Conservation (phyloP, 768 basidiomycete species). For the Leccinum variicolor region DNA sequence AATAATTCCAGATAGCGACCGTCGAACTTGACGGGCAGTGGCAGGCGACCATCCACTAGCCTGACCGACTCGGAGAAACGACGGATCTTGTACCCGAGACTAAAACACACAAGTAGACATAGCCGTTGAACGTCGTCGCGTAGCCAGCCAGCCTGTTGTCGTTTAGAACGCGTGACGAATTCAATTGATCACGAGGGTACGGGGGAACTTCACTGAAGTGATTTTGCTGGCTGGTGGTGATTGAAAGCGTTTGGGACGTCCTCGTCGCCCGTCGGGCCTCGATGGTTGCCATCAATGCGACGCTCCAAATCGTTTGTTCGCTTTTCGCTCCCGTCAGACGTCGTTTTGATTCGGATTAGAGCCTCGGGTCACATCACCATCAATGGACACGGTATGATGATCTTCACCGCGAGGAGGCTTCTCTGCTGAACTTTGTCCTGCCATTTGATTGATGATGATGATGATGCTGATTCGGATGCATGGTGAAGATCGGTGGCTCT, state of each 20-base stretch:
- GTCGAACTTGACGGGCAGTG: not conserved
- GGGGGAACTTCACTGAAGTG: not conserved
- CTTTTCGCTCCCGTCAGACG: not conserved
- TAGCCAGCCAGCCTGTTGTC: not conserved
- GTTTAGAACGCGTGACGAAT: not conserved
- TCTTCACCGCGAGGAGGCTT: not conserved
- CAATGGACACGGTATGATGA: not conserved
- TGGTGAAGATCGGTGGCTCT: no score
- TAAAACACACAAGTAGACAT: not conserved
- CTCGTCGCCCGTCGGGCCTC: not conserved
- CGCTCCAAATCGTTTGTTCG: not conserved
- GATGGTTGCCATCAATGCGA: not conserved
- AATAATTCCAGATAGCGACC: not conserved
- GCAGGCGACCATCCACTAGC: not conserved
- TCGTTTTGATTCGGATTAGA: not conserved
- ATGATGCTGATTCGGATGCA: not conserved
- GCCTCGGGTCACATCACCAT: not conserved
- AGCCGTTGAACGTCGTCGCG: not conserved
- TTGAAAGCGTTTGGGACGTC: not conserved
- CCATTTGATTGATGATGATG: not conserved
- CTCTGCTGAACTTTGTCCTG: not conserved
- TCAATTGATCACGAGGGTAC: not conserved
- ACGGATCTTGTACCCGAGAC: not conserved
- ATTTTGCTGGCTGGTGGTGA: not conserved
- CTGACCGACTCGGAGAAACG: not conserved